Evolutionary conservation across 2,329 filamentous ascomycete species (phyloP).

Genomic region (Plectosphaerella cucumerina): DNA sequence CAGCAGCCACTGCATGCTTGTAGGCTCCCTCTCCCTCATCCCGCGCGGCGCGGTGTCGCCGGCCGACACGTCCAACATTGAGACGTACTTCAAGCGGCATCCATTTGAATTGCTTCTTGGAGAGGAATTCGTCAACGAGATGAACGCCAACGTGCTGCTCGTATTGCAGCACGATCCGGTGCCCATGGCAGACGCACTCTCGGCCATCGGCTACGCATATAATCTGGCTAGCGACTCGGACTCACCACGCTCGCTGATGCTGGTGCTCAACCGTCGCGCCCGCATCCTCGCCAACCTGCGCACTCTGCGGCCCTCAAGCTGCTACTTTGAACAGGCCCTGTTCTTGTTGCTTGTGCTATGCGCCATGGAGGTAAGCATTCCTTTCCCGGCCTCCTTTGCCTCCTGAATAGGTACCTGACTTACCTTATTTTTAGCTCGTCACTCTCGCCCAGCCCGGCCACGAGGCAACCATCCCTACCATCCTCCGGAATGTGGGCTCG

Average conservation of each 20-base stretch:
- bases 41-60: conserved; percentile 18
- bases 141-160: conserved; percentile 23
- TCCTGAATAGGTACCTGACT: conserved; percentile 5
- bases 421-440: conserved; percentile 7
- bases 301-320: conserved; percentile 13
- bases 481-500: conserved; percentile 17
- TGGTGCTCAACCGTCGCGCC: conserved; percentile 20
- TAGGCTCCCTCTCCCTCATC: conserved; percentile 13
- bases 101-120: conserved; percentile 23
- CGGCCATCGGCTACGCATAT: conserved; percentile 23
- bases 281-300: conserved; percentile 20
- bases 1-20: not conserved
- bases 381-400: not conserved
- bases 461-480: conserved; percentile 16
- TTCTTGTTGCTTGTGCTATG: conserved; percentile 21
- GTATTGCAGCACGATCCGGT: conserved; percentile 22
- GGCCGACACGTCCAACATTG: conserved; percentile 20
- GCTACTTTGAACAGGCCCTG: conserved; percentile 21
- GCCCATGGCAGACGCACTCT: conserved; percentile 21
- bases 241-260: conserved; percentile 10
- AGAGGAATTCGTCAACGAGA: conserved; percentile 23
- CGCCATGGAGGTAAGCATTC: conserved; percentile 21
- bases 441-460: conserved; percentile 9
- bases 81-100: conserved; percentile 24
- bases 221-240: conserved; percentile 13